These are phyloP conservation scores for Trypanosoma cruzi DNA, from an alignment of 208 protist species.

Conservation along the genomic window DNA sequence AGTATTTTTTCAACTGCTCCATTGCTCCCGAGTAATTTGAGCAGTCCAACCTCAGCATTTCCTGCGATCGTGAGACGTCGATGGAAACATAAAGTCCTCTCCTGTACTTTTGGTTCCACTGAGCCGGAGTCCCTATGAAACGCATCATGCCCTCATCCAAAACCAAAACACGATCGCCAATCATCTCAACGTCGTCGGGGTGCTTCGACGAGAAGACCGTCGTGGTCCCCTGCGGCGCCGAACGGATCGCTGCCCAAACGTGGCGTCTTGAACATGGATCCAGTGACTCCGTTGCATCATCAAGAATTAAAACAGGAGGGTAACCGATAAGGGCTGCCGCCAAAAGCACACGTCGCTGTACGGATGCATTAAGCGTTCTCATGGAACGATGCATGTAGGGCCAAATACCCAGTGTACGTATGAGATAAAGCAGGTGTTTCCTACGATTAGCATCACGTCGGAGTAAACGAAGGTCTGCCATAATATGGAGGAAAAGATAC, in stretches of 20 bases:
- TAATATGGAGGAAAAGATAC: conserved; percentile 25
- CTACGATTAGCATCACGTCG: neutral
- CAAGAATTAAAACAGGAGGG: conserved; percentile 42
- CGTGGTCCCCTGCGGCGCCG: conserved; percentile 9
- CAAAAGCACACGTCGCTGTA: conserved; percentile 21
- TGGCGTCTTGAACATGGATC: conserved; percentile 34
- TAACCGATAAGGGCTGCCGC: conserved; percentile 50
- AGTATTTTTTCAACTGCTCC: conserved; percentile 6
- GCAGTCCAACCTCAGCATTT: neutral
- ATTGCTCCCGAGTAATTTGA: neutral
- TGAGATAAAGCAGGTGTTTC: conserved; percentile 14
- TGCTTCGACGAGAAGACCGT: conserved; percentile 55
- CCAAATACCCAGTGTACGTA: conserved; percentile 24
- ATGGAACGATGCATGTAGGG: conserved; percentile 14
- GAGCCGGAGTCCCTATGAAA: conserved; percentile 42
- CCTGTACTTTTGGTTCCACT: conserved; percentile 3
- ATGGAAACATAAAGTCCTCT: conserved; percentile 20
- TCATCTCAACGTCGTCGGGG: conserved; percentile 51
- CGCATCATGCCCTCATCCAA: conserved; percentile 51
- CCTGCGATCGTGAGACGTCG: conserved; percentile 3
- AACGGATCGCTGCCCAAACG: conserved; percentile 42
- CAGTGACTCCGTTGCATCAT: conserved; percentile 45
- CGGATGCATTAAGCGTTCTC: neutral
- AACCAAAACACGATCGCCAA: conserved; percentile 39
- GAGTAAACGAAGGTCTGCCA: conserved; percentile 17